These are phyloP conservation scores for Phytophthora multivora DNA, from an alignment of 352 stramenopile species.

Conservation along the genomic window DNA sequence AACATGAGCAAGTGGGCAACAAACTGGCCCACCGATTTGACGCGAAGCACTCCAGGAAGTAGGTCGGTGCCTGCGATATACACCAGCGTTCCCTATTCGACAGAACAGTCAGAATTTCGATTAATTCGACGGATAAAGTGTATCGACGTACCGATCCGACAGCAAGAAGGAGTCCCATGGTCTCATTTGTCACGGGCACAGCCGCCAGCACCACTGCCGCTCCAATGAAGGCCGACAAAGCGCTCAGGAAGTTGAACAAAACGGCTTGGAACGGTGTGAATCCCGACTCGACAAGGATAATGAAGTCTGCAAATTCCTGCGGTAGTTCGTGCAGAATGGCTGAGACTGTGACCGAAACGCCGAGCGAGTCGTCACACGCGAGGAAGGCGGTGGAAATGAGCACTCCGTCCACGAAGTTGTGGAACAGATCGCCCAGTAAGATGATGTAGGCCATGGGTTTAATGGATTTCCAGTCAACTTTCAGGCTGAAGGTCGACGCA, in stretches of 20 bases:
- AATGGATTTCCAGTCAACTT: conserved; percentile 44
- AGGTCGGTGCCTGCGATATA: conserved; percentile 79
- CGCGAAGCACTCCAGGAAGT: conserved; percentile 51
- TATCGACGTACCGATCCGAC: conserved; percentile 67
- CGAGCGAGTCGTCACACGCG: conserved; percentile 48
- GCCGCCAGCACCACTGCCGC: conserved; percentile 62
- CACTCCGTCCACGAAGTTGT: conserved; percentile 91
- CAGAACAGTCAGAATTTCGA: background rate
- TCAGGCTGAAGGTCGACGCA: conserved; percentile 35
- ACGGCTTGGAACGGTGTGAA: conserved; percentile 67
- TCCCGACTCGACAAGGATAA: conserved; percentile 78
- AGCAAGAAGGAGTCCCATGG: conserved; percentile 75
- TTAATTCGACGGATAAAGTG: background rate
- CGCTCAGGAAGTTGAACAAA: conserved; percentile 84
- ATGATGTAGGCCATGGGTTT: conserved; percentile 72
- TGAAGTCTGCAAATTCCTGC: conserved; percentile 88
- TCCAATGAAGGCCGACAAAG: conserved; percentile 79
- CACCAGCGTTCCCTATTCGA: conserved; percentile 50
- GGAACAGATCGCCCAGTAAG: conserved; percentile 83
- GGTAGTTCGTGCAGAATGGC: conserved; percentile 88
- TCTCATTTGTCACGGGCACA: conserved; percentile 56
- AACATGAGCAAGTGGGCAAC: conserved; percentile 52
- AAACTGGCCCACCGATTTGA: conserved; percentile 51
- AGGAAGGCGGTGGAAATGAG: conserved; percentile 67
- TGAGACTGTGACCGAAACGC: conserved; percentile 61